Conservation (phyloP, 192 early-diverging fungal genomes). For the Lobosporangium transversale region DNA sequence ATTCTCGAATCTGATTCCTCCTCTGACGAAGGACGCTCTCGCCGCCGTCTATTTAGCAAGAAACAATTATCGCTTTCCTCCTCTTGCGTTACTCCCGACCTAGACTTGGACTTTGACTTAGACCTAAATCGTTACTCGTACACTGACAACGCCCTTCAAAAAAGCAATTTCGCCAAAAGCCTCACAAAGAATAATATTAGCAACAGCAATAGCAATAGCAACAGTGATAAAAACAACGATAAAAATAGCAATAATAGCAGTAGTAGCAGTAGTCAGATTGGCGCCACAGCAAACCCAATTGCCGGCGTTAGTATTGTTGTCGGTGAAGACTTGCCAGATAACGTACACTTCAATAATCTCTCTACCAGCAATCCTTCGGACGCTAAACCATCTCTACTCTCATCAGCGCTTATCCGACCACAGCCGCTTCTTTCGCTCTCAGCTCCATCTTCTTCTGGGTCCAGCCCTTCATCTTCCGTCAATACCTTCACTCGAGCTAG, state of each 20-base stretch:
- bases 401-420: too few species aligned
- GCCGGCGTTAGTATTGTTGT: constrained; percentile 27
- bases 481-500: constrained; percentile 46
- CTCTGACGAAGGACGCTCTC: constrained; percentile 56
- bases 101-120: constrained; percentile 31
- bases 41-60: constrained; percentile 9
- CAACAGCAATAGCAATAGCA: constrained; percentile 7
- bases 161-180: background rate
- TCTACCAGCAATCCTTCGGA: background rate
- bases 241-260: constrained; percentile 19
- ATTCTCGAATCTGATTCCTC: constrained; percentile 61
- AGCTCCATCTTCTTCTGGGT: constrained; percentile 37
- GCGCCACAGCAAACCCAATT: too few species aligned
- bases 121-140: constrained; percentile 8
- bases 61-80: constrained; percentile 22
- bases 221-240: too few species aligned
- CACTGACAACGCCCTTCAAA: background rate
- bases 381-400: constrained; percentile 5
- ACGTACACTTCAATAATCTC: background rate
- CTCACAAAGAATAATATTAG: background rate
- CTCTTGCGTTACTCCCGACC: constrained; percentile 9
- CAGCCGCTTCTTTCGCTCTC: constrained; percentile 39
- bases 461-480: constrained; percentile 36
- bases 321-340: constrained; percentile 12
- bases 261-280: too few species aligned